phyloP scores from a whole-genome alignment of 2,329 filamentous ascomycete genomes.

The Alternaria triticimaculans region DNA sequence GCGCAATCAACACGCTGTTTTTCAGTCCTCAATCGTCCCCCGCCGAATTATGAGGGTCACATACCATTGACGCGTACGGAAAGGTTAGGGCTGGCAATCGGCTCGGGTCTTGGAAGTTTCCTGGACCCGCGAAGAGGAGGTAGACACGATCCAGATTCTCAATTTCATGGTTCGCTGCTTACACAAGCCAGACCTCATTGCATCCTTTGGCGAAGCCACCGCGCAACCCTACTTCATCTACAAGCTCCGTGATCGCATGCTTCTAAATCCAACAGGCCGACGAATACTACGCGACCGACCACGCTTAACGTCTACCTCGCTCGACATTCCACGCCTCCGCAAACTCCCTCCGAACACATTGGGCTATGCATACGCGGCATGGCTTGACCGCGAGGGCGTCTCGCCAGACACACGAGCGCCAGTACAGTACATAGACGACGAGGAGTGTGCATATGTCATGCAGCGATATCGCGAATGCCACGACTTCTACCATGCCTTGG shows the following conservation, averaged over 20 bases:
- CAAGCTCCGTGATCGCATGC: conserved; percentile 91
- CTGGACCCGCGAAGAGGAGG: conserved; percentile 82
- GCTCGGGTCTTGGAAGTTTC: conserved; percentile 66
- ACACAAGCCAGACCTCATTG: conserved; percentile 76
- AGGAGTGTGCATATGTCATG: conserved; percentile 98
- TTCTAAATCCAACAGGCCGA: conserved; percentile 79
- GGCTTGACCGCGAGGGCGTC: conserved; percentile 94
- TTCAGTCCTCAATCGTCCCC: conserved; percentile 83
- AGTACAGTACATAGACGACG: conserved; percentile 92
- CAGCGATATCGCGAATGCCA: conserved; percentile 97
- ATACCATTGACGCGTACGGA: conserved; percentile 83
- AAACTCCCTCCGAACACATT: conserved; percentile 74
- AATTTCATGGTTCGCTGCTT: background rate
- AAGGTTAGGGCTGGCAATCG: conserved; percentile 71
- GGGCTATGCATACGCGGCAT: conserved; percentile 81
- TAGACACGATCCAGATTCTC: conserved; percentile 41
- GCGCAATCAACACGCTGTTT: conserved; percentile 59
- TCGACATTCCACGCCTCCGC: conserved; percentile 74
- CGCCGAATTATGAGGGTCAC: conserved; percentile 89
- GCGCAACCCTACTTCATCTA: conserved; percentile 94
- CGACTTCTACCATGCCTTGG: conserved; percentile 96
- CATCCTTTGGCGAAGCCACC: conserved; percentile 90
- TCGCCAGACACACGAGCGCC: conserved; percentile 83
- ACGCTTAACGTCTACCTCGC: conserved; percentile 77
- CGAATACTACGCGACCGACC: conserved; percentile 90